These are phyloP conservation scores for Mrakia gelida DNA, from an alignment of 768 basidiomycete genomes.

Conservation along the genomic window DNA sequence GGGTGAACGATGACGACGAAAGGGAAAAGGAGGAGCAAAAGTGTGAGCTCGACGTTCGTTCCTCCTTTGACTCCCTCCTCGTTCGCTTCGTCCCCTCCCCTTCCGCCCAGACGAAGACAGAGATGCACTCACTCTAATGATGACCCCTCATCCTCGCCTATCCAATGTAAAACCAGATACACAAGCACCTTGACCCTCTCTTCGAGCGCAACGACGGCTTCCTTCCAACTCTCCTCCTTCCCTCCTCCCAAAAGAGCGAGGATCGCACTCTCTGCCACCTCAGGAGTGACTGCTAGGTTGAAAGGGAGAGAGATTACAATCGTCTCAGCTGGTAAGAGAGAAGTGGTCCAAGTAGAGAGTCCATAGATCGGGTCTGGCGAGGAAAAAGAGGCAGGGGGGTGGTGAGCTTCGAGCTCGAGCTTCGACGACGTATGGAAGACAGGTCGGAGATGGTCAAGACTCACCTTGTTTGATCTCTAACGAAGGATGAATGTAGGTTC, in stretches of 20 bases:
- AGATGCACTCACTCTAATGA: background rate
- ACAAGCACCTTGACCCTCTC: conserved; percentile 38
- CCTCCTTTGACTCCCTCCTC: no score
- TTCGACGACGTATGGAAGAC: background rate
- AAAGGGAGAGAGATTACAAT: conserved; percentile 44
- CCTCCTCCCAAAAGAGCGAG: conserved; percentile 23
- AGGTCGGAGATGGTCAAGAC: background rate
- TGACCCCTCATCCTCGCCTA: background rate
- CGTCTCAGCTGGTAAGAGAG: conserved; percentile 33
- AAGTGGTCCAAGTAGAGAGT: conserved; percentile 38
- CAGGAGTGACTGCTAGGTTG: conserved; percentile 42
- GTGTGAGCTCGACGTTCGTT: background rate
- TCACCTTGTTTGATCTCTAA: conserved; percentile 21
- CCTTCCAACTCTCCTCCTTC: conserved; percentile 16
- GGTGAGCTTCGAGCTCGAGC: background rate
- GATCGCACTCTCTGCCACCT: conserved; percentile 35
- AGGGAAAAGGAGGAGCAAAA: background rate
- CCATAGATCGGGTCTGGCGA: conserved; percentile 36
- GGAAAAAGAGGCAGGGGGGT: background rate
- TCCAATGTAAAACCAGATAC: conserved; percentile 43
- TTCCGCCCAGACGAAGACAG: no score
- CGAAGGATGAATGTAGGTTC: background rate
- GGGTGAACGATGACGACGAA: background rate
- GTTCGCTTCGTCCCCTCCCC: background rate
- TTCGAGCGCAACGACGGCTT: conserved; percentile 13